phyloP scores from a whole-genome alignment of 2,329 filamentous ascomycete species.

The Monosporascus cannonballus region DNA sequence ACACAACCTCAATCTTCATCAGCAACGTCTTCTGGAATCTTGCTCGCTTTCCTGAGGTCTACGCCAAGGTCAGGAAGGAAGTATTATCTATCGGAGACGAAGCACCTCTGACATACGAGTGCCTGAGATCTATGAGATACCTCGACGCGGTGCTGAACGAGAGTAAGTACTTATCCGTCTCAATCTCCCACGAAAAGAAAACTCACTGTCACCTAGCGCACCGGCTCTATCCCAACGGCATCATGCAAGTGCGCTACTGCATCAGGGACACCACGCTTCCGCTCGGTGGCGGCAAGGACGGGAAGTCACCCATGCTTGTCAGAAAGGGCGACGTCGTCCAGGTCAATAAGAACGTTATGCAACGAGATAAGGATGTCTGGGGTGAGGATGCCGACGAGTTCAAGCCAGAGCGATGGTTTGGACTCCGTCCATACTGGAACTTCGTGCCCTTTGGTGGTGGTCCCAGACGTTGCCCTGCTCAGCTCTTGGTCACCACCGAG shows the following conservation, averaged over 20 bases:
- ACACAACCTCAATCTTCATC: conserved; percentile 14
- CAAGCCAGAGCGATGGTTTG: conserved; percentile 8
- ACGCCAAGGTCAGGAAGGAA: conserved; percentile 14
- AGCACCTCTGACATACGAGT: conserved; percentile 13
- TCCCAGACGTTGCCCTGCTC: conserved; percentile 31
- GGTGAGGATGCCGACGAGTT: conserved; percentile 10
- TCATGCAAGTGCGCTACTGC: conserved; percentile 5
- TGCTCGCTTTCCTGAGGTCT: conserved; percentile 12
- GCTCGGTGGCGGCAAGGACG: conserved; percentile 9
- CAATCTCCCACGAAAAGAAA: too few species aligned
- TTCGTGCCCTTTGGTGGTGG: conserved; percentile 51
- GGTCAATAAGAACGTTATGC: conserved; percentile 9
- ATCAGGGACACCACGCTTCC: conserved; percentile 8
- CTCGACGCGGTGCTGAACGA: conserved; percentile 14
- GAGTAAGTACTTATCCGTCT: neutral
- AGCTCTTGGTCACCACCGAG: too few species aligned
- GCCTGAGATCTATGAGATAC: conserved; percentile 13
- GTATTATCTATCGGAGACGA: conserved; percentile 4
- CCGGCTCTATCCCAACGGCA: conserved; percentile 6
- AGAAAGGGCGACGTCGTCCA: conserved; percentile 8
- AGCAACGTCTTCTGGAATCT: conserved; percentile 18
- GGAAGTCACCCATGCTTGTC: conserved; percentile 7
- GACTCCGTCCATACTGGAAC: conserved; percentile 37
- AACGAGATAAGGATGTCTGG: conserved; percentile 9
- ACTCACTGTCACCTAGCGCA: neutral